A percentile compares a stretch with the other conserved stretches of the same genome.
phyloP scores from a whole-genome alignment of 2,329 filamentous ascomycete species.

The Alternaria alternata region DNA sequence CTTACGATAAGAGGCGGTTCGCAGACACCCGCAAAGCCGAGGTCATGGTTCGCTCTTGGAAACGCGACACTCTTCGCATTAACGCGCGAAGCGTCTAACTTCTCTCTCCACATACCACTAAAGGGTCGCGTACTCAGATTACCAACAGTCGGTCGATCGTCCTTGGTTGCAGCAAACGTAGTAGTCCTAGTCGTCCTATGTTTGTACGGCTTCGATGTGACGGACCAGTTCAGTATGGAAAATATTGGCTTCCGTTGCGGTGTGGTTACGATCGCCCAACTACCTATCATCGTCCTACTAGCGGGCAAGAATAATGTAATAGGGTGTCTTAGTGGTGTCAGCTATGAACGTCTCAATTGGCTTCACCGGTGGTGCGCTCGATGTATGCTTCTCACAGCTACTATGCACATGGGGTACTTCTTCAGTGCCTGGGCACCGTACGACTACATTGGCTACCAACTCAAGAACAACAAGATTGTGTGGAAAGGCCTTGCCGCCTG shows the following conservation, averaged over 20 bases:
- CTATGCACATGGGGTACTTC: slow-evolving; percentile 75
- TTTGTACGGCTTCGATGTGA: slow-evolving; percentile 63
- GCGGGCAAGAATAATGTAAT: slow-evolving; percentile 66
- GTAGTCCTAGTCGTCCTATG: slow-evolving; percentile 63
- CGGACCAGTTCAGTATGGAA: slow-evolving; percentile 61
- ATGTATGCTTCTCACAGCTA: slow-evolving; percentile 72
- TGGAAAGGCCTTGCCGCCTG: slow-evolving; percentile 74
- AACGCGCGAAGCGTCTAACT: slow-evolving; percentile 62
- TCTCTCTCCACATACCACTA: slow-evolving; percentile 50
- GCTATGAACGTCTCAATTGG: slow-evolving; percentile 76
- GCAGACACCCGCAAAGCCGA: slow-evolving; percentile 62
- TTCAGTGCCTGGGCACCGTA: slow-evolving; percentile 63
- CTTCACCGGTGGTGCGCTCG: slow-evolving; percentile 76
- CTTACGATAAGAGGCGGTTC: slow-evolving; percentile 51
- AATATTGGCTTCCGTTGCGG: slow-evolving; percentile 65
- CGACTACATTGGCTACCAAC: slow-evolving; percentile 66
- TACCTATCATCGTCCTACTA: slow-evolving; percentile 65
- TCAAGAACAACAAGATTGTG: slow-evolving; percentile 69
- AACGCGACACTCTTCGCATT: slow-evolving; percentile 64
- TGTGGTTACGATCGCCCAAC: slow-evolving; percentile 61
- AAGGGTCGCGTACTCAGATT: slow-evolving; percentile 49
- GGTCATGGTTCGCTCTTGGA: slow-evolving; percentile 55
- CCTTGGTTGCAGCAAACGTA: slow-evolving; percentile 57
- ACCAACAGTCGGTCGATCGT: slow-evolving; percentile 50
- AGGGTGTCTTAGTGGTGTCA: slow-evolving; percentile 68